Evolutionary conservation across 2,329 filamentous ascomycete genomes (phyloP).

Genomic region (Akanthomyces uredinophilus): DNA sequence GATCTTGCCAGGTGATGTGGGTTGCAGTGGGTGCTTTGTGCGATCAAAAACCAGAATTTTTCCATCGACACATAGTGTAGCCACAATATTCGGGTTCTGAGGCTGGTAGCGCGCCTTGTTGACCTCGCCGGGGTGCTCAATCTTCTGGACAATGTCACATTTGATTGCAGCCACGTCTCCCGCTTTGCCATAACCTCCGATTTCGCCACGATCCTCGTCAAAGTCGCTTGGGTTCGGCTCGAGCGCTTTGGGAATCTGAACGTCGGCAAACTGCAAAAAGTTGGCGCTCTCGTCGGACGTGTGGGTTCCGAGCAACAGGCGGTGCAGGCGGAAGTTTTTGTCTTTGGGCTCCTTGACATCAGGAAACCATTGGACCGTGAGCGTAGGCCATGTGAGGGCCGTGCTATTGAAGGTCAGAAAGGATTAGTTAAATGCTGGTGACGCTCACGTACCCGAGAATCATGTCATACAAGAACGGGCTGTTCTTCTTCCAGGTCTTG

Average conservation of each 20-base stretch:
- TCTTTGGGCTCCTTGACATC: conserved; percentile 84
- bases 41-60: conserved; percentile 91
- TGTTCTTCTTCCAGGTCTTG: conserved; percentile 99
- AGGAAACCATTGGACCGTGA: conserved; percentile 97
- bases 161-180: conserved; percentile 67
- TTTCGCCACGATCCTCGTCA: conserved; percentile 86
- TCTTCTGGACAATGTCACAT: conserved; percentile 90
- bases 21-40: conserved; percentile 81
- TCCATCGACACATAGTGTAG: conserved; percentile 83
- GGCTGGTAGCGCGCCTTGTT: conserved; percentile 98
- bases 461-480: conserved; percentile 96
- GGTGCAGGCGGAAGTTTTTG: conserved; percentile 82
- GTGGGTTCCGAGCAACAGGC: conserved; percentile 89
- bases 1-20: conserved; percentile 57
- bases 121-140: conserved; percentile 92
- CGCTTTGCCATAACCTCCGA: conserved; percentile 84
- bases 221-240: conserved; percentile 75
- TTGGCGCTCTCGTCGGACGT: conserved; percentile 82
- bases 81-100: conserved; percentile 94
- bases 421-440: conserved; percentile 7
- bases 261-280: conserved; percentile 89
- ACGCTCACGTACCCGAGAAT: conserved; percentile 64
- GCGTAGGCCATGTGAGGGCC: conserved; percentile 92
- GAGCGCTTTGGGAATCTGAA: conserved; percentile 80
- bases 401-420: conserved; percentile 47